Evolutionary conservation across 2,329 filamentous ascomycete genomes (phyloP).

Genomic region (Plenodomus tracheiphilus): DNA sequence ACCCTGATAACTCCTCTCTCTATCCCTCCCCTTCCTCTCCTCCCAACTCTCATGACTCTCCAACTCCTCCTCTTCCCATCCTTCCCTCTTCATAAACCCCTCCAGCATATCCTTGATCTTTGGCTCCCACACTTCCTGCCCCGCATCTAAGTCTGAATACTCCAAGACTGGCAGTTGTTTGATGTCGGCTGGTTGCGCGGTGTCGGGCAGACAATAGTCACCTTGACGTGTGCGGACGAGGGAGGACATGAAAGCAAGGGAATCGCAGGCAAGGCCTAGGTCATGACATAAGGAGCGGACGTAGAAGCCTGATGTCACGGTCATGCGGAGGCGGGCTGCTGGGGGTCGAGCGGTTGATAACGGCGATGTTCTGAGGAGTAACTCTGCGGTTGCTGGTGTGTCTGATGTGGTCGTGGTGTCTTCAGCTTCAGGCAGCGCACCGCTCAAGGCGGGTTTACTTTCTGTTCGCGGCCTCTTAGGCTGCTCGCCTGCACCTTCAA

Average conservation of each 20-base stretch:
- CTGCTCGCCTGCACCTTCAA: slow-evolving; percentile 20
- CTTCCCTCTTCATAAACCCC: slow-evolving; percentile 53
- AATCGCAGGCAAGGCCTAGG: slow-evolving; percentile 78
- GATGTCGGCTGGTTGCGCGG: slow-evolving; percentile 55
- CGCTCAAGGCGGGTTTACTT: slow-evolving; percentile 38
- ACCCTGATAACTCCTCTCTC: slow-evolving; percentile 23
- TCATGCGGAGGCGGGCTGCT: slow-evolving; percentile 83
- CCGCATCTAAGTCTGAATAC: slow-evolving; percentile 73
- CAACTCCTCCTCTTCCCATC: slow-evolving; percentile 34
- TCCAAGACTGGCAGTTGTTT: slow-evolving; percentile 71
- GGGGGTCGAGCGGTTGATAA: slow-evolving; percentile 50
- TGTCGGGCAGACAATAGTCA: slow-evolving; percentile 58
- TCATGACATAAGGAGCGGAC: slow-evolving; percentile 93
- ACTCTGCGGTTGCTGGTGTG: slow-evolving; percentile 1
- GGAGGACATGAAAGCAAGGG: slow-evolving; percentile 82
- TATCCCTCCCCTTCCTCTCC: slow-evolving; percentile 22
- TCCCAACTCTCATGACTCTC: slow-evolving; percentile 35
- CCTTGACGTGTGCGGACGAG: slow-evolving; percentile 80
- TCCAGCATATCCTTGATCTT: slow-evolving; percentile 65
- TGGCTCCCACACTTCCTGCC: slow-evolving; percentile 81
- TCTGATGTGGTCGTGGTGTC: background rate
- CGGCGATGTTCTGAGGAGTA: background rate
- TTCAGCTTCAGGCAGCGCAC: slow-evolving; percentile 25
- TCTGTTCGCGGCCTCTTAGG: slow-evolving; percentile 32
- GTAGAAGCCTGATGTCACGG: slow-evolving; percentile 94